phyloP scores from a whole-genome alignment of 208 protist genomes.

The Leishmania tropica region DNA sequence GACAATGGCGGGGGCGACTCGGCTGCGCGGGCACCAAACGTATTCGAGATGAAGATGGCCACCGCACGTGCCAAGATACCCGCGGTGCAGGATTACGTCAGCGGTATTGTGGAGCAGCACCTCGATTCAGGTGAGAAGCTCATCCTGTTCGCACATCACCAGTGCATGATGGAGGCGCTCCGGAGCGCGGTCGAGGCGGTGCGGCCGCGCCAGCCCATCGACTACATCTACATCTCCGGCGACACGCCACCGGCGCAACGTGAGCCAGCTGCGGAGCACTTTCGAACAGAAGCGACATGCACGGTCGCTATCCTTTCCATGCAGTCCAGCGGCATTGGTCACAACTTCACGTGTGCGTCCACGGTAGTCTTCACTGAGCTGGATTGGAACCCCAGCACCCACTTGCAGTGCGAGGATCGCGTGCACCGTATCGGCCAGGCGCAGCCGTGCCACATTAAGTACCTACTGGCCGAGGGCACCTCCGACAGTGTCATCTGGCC shows the following conservation, averaged over 20 bases:
- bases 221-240: constrained; percentile 94
- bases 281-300: constrained; percentile 69
- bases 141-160: constrained; percentile 95
- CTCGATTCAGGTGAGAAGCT: constrained; percentile 84
- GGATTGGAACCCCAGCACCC: constrained; percentile 96
- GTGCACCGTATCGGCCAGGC: constrained; percentile 96
- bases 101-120: constrained; percentile 74
- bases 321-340: constrained; percentile 94
- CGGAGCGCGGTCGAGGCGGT: constrained; percentile 68
- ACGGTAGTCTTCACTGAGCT: constrained; percentile 97
- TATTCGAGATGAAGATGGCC: constrained; percentile 86
- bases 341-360: constrained; percentile 94
- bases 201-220: constrained; percentile 58
- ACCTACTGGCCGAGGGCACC: constrained; percentile 93
- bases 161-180: constrained; percentile 92
- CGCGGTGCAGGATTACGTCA: constrained; percentile 90
- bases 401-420: constrained; percentile 97
- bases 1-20: constrained; percentile 12
- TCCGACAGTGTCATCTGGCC: constrained; percentile 92
- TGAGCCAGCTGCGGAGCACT: constrained; percentile 78
- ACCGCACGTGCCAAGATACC: constrained; percentile 88
- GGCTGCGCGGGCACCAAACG: constrained; percentile 43
- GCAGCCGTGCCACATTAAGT: constrained; percentile 90
- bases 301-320: constrained; percentile 93
- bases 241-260: constrained; percentile 72